These are phyloP conservation scores for Trypanosoma congolense DNA, from an alignment of 208 protist genomes.

Conservation along the genomic window DNA sequence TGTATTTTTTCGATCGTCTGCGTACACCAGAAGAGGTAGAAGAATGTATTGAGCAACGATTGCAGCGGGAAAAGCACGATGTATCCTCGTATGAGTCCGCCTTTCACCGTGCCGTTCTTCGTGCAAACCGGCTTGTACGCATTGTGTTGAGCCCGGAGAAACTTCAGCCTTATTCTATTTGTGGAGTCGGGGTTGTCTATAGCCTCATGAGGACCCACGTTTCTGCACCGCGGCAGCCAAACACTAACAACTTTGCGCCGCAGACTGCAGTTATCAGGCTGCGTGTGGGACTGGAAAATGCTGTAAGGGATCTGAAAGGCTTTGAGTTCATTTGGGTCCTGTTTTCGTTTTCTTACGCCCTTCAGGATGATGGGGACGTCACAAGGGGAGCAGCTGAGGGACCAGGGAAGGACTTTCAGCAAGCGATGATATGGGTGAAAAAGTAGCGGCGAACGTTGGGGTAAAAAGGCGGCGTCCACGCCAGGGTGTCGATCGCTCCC, in stretches of 20 bases:
- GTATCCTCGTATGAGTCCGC: conserved; percentile 67
- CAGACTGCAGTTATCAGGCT: conserved; percentile 85
- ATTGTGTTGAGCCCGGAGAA: conserved; percentile 64
- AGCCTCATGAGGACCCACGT: conserved; percentile 82
- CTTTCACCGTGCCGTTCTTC: conserved; percentile 62
- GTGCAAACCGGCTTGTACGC: conserved; percentile 66
- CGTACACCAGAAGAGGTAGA: conserved; percentile 62
- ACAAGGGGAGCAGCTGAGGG: neutral
- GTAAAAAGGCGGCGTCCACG: conserved; percentile 26
- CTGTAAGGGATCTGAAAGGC: conserved; percentile 64
- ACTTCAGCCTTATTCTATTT: conserved; percentile 69
- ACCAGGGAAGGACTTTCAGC: neutral
- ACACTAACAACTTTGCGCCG: conserved; percentile 62
- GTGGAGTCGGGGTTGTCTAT: conserved; percentile 79
- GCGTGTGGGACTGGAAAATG: conserved; percentile 76
- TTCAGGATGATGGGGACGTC: conserved; percentile 27
- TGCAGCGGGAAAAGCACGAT: conserved; percentile 57
- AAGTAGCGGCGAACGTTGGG: conserved; percentile 18
- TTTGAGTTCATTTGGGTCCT: conserved; percentile 91
- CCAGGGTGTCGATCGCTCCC: conserved; percentile 46
- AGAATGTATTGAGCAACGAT: conserved; percentile 56
- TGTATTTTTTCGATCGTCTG: conserved; percentile 87
- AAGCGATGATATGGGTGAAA: neutral
- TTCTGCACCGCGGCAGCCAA: conserved; percentile 75
- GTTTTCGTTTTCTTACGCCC: conserved; percentile 86